These are phyloP conservation scores for Yueomyces sinensis DNA, from an alignment of 805 yeast species.

Conservation along the genomic window DNA sequence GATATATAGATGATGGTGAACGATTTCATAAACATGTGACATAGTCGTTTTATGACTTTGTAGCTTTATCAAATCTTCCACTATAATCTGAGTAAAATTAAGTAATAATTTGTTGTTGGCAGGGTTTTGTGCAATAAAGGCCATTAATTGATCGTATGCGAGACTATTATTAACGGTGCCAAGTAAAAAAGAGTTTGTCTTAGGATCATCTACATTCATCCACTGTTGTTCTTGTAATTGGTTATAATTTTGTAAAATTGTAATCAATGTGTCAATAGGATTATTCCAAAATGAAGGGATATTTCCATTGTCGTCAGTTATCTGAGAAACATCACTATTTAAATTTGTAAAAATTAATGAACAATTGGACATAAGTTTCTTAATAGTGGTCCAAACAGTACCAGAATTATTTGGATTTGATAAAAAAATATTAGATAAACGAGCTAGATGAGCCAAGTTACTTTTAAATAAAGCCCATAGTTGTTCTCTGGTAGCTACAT, in stretches of 20 bases:
- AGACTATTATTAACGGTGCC: constrained; percentile 8
- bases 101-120: constrained; percentile 14
- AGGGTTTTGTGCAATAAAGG: constrained; percentile 11
- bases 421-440: constrained; percentile 8
- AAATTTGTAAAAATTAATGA: constrained; percentile 20
- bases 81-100: constrained; percentile 20
- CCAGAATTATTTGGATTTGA: constrained; percentile 1
- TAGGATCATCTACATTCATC: constrained; percentile 5
- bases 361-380: constrained; percentile 24
- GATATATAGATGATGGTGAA: constrained; percentile 22
- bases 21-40: constrained; percentile 17
- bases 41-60: constrained; percentile 17
- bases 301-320: constrained; percentile 1
- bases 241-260: constrained; percentile 7
- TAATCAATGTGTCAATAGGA: constrained; percentile 20
- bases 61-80: constrained; percentile 22
- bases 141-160: constrained; percentile 14
- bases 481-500: constrained; percentile 5
- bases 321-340: constrained; percentile 8
- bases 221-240: constrained; percentile 5
- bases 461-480: constrained; percentile 15
- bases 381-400: constrained; percentile 5
- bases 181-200: constrained; percentile 4
- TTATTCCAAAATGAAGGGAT: constrained; percentile 16
- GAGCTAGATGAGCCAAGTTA: constrained; percentile 15